phyloP scores from a whole-genome alignment of 108 stramenopile species.

The Cylindrotheca closterium region DNA sequence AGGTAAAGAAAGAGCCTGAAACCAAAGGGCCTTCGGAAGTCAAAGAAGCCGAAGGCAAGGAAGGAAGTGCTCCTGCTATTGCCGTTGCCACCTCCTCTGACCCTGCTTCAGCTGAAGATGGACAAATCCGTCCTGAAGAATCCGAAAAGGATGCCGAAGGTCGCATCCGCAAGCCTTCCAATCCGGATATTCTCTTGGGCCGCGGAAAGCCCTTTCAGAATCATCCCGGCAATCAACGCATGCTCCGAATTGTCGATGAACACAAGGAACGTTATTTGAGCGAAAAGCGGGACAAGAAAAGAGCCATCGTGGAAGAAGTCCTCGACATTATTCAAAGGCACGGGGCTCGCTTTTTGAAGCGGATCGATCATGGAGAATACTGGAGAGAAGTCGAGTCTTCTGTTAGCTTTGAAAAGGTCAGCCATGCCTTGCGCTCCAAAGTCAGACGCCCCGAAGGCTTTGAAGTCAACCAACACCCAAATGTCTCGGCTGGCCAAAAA shows the following conservation, averaged over 20 bases:
- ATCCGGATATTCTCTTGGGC: neutral
- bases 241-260: neutral
- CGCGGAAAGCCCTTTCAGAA: conserved; percentile 7
- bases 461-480: neutral
- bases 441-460: neutral
- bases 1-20: too few relatives aligned
- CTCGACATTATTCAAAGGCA: conserved; percentile 2
- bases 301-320: conserved; percentile 23
- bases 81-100: too few relatives aligned
- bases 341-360: conserved; percentile 14
- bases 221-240: conserved; percentile 1
- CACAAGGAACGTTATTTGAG: neutral
- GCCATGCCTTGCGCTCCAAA: neutral
- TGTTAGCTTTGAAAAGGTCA: neutral
- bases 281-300: conserved; percentile 10
- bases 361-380: conserved; percentile 6
- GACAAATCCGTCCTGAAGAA: neutral
- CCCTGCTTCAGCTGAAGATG: neutral
- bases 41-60: neutral
- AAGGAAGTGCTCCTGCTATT: neutral
- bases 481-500: too few relatives aligned
- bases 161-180: neutral
- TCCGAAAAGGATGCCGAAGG: neutral
- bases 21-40: neutral
- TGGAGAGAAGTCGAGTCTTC: neutral